Conservation (phyloP, 1,284 basidiomycete species). For the Leccinum subrobustum region DNA sequence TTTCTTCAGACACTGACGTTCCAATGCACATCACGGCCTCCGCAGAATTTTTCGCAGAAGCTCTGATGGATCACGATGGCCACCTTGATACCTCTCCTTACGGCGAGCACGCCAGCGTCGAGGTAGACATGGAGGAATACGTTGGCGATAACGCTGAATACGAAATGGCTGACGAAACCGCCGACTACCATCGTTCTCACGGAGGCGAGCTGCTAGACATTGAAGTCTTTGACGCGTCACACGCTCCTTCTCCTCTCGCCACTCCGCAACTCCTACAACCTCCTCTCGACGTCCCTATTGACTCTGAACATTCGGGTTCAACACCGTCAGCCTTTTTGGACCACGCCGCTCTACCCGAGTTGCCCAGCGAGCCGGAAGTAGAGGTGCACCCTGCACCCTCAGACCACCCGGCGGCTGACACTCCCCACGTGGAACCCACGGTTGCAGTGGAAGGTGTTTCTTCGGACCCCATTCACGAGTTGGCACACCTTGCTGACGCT, state of each 20-base stretch:
- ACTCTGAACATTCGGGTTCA: constrained; percentile 12
- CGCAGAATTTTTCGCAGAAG: constrained; percentile 53
- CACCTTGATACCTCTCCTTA: constrained; percentile 30
- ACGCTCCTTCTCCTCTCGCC: constrained; percentile 32
- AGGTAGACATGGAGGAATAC: constrained; percentile 71
- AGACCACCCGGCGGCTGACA: too few relatives aligned
- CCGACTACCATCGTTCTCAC: constrained; percentile 30
- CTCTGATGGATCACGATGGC: constrained; percentile 63
- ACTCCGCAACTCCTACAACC: constrained; percentile 19
- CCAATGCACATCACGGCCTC: constrained; percentile 53
- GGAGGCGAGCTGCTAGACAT: constrained; percentile 49
- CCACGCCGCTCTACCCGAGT: constrained; percentile 5
- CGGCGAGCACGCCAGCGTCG: constrained; percentile 46
- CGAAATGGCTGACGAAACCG: constrained; percentile 59
- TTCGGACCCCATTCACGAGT: too few relatives aligned
- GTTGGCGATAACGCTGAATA: constrained; percentile 59
- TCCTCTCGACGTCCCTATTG: constrained; percentile 17
- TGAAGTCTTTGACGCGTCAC: constrained; percentile 59
- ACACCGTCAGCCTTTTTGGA: constrained; percentile 8
- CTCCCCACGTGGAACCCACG: too few relatives aligned
- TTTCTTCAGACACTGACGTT: constrained; percentile 55
- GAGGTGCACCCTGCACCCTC: too few relatives aligned
- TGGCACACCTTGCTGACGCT: too few relatives aligned
- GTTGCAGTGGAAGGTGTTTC: too few relatives aligned
- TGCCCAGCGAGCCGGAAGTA: too few relatives aligned